A percentile compares a stretch with the other conserved stretches of the same genome.
These are phyloP conservation scores for Cryptosporidium bovis DNA, from an alignment of 169 alveolate genomes.

Conservation along the genomic window DNA sequence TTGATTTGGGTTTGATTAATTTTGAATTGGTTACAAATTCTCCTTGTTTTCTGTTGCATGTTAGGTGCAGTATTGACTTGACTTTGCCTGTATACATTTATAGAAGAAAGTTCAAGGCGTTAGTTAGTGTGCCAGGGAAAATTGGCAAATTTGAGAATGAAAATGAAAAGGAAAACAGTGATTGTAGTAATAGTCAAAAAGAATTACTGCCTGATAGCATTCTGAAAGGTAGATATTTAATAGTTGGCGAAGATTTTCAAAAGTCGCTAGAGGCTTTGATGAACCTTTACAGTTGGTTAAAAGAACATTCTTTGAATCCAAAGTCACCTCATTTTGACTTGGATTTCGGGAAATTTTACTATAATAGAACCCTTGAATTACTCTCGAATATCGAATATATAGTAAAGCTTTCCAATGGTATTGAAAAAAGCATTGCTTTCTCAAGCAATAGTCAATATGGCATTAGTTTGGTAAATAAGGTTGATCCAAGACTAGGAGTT, in stretches of 20 bases:
- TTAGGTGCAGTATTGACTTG: conserved; percentile 33
- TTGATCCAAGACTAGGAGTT: conserved; percentile 32
- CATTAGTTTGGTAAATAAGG: background rate
- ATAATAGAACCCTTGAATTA: conserved; percentile 27
- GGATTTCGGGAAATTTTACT: conserved; percentile 49
- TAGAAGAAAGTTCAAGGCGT: background rate
- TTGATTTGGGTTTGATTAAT: conserved; percentile 23
- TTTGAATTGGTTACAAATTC: conserved; percentile 39
- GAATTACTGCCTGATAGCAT: no score
- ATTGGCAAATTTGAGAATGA: background rate
- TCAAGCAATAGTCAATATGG: background rate
- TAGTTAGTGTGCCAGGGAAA: background rate
- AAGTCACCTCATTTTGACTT: conserved; percentile 44
- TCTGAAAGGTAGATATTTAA: background rate
- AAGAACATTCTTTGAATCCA: conserved; percentile 27
- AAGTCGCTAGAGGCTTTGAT: conserved; percentile 7
- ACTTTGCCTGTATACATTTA: conserved; percentile 56
- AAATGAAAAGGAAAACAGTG: no score
- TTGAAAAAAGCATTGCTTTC: background rate
- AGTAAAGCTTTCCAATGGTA: conserved; percentile 10
- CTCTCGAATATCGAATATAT: conserved; percentile 62
- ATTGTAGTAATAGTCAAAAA: background rate
- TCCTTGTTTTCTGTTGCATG: conserved; percentile 57
- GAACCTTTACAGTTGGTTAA: conserved; percentile 56
- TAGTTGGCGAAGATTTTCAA: conserved; percentile 49